Evolutionary conservation across 176 grass and related monocot genomes (phyloP), one percentile per base, ranked within the genome.

Genomic region (Rhynchospora tenuis): DNA sequence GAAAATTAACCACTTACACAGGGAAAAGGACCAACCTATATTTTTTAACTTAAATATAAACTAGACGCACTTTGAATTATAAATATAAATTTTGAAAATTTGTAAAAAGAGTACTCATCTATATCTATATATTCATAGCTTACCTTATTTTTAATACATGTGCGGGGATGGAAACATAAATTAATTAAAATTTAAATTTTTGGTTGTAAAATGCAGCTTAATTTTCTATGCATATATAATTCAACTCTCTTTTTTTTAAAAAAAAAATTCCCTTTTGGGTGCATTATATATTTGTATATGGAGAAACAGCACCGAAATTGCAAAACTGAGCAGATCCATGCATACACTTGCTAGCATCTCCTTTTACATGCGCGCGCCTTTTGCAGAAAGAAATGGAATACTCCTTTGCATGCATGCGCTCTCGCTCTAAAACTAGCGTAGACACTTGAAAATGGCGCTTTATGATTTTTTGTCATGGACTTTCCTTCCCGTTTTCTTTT

Each of bases 401-500:
- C 12, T 27, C 42, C 59, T 82, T 52, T 47, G 79, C 29, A 33
- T 64, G 79, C 79, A 48, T 66, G 57, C 79, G 46, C n/a, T 16
- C 61, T 82, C 22, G 29, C 56, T 82, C 28, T 62, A 55, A 59
- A 38, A 16, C 12, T 29, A 64, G 9, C 24, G 33, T 81, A 45
- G 17, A 64, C 31, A 81, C 19, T 81, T 64, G 58, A 63, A 44
- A 64, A 8, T 64, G 31, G 57, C 24, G 59, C 55, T 64, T 62
- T 62, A 81, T 59, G 33, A 59, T 81, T 20, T 24, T 62, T 81
- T 45, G 55, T 45, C 6, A 62, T 63, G 59, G 78, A 47, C 61
- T 82, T 82, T 82, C 80, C 80, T 82, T 82, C 56, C 54, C 78
- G 80, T 82, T 82, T 82, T 82, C 80, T 68, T 82, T 82, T 65